These are phyloP conservation scores for Talaromyces pinophilus DNA, from an alignment of 2,329 filamentous ascomycete genomes.

Conservation along the genomic window DNA sequence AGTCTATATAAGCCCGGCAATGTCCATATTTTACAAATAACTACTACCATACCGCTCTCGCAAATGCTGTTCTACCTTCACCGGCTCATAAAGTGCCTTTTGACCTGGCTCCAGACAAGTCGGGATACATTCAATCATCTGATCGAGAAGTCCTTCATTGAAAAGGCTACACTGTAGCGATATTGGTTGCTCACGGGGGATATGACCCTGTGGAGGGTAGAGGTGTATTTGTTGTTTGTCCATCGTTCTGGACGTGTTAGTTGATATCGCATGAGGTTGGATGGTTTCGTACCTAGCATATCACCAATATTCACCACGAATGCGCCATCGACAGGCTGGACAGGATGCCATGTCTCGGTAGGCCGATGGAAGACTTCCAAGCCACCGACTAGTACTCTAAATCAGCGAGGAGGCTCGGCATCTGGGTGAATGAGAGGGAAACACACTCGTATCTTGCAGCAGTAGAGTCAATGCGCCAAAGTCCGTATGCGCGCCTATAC, in stretches of 20 bases:
- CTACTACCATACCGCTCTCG: constrained; percentile 32
- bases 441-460: constrained; percentile 50
- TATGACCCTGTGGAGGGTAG: constrained; percentile 11
- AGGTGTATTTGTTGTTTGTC: constrained; percentile 40
- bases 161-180: constrained; percentile 61
- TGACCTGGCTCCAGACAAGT: constrained; percentile 38
- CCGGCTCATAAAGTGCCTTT: constrained; percentile 33
- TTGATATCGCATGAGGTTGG: constrained; percentile 51
- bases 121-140: constrained; percentile 37
- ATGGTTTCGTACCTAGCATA: constrained; percentile 51
- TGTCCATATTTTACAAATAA: constrained; percentile 21
- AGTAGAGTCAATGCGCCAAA: constrained; percentile 59
- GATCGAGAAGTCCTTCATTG: constrained; percentile 56
- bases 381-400: constrained; percentile 42
- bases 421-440: not conserved
- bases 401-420: not conserved
- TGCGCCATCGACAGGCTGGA: constrained; percentile 49
- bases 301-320: constrained; percentile 58
- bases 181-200: constrained; percentile 42
- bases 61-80: constrained; percentile 39
- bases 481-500: constrained; percentile 56
- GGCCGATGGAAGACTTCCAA: constrained; percentile 54
- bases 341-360: constrained; percentile 49
- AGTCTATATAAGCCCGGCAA: too few species aligned
- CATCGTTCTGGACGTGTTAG: constrained; percentile 57